A percentile compares a stretch with the other conserved stretches of the same genome.
phyloP scores from a whole-genome alignment of 495 filamentous ascomycete species.

The Neurospora sp. region DNA sequence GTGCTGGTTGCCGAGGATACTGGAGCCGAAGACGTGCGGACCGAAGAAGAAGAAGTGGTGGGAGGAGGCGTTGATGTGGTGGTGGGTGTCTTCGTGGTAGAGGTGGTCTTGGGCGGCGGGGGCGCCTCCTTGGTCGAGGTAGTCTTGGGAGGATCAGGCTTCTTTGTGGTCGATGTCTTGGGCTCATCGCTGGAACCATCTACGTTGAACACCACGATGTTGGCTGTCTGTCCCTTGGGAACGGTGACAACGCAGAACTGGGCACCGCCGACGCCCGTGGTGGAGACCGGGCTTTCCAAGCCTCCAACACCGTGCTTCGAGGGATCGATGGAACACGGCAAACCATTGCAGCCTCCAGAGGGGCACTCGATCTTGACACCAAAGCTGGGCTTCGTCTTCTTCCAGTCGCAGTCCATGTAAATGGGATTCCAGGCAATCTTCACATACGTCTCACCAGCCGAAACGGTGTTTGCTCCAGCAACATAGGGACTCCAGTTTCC shows the following conservation, averaged over 20 bases:
- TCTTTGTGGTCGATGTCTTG: constrained; percentile 1
- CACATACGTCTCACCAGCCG: constrained; percentile 55
- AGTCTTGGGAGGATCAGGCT: constrained; percentile 2
- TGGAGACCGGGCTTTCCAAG: constrained; percentile 49
- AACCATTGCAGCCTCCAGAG: constrained; percentile 57
- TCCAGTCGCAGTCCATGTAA: constrained; percentile 50
- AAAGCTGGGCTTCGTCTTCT: constrained; percentile 48
- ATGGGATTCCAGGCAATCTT: constrained; percentile 79
- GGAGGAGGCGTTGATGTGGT: constrained; percentile 6
- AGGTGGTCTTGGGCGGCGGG: constrained; percentile 3
- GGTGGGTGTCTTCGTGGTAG: constrained; percentile 5
- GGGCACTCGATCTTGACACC: constrained; percentile 63
- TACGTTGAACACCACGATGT: constrained; percentile 51
- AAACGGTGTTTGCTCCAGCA: constrained; percentile 63
- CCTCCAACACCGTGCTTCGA: constrained; percentile 36
- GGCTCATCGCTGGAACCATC: constrained; percentile 23
- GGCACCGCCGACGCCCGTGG: constrained; percentile 57
- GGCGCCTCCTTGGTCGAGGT: constrained; percentile 2
- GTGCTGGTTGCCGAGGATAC: background rate
- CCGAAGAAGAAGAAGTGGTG: constrained; percentile 6
- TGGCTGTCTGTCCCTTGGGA: constrained; percentile 54
- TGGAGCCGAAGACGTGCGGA: constrained; percentile 6
- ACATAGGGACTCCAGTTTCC: constrained; percentile 81
- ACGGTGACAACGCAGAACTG: constrained; percentile 73
- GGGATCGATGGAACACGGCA: constrained; percentile 68